Evolutionary conservation across 441 rosid species (phyloP), one percentile per base, ranked within the genome.

Genomic region (Pelargonium fulgidum): DNA sequence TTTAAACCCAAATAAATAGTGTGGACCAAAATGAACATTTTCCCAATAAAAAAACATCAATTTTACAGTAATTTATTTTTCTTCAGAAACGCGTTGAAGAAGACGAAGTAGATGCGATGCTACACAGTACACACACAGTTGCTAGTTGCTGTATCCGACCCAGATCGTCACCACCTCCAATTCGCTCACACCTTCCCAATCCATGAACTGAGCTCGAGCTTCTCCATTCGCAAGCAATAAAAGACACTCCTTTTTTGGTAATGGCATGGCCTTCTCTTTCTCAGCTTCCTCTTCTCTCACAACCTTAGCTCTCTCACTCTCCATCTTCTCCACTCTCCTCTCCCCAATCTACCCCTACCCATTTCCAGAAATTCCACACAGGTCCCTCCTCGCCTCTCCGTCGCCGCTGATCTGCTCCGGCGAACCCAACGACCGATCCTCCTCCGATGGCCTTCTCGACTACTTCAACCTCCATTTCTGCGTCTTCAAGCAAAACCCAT

Each of bases 381-480:
- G 77, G 66, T 65, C 64, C 24, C 65, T 71, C 14, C 39, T 65
- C 56, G 14, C 24, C 24, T 22, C 54, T 1, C 13, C 10, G 68
- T 13, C 24, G 68, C 50, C 73, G 82, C 33, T 87, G 87, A 65
- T 13, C 82, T 48, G 54, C 52, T 71, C 83, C 56, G 59, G 24
- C 24, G 24, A 67, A 48, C 16, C 54, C 54, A 48, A 48, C 7
- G 33, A 26, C 7, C 74, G 71, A 61, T 62, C 83, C 62, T 72
- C 82, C 65, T 64, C 79, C 7, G 42, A 79, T 83, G 87, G 85
- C 75, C 56, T 89, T 81, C 54, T 90, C 78, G 45, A 84, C 82
- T 89, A 92, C 70, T 73, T 80, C 72, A 80, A 84, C 56, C 79
- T 92, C 78, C 97, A 92, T 70, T 80, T 67, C 70, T 89, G 95